Evolutionary conservation across 2,329 filamentous ascomycete genomes (phyloP).

Genomic region (Sporothrix euskadiensis): DNA sequence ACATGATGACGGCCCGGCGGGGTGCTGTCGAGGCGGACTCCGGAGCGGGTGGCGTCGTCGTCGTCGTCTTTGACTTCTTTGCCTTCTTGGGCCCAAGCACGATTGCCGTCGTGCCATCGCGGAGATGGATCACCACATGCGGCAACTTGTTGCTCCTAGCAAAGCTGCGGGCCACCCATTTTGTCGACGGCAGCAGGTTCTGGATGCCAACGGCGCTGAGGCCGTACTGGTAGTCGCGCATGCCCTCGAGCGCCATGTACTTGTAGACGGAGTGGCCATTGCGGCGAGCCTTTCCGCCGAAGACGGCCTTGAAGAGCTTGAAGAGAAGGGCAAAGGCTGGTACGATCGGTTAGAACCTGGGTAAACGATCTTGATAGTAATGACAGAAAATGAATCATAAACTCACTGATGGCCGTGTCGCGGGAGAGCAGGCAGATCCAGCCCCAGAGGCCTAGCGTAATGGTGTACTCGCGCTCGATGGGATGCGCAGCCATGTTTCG

Average conservation of each 20-base stretch:
- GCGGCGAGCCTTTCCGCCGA: constrained; percentile 17
- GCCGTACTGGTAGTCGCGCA: constrained; percentile 25
- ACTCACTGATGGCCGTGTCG: constrained; percentile 20
- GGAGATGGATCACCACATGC: neutral
- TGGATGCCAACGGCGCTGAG: constrained; percentile 24
- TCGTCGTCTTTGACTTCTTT: neutral
- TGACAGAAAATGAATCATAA: neutral
- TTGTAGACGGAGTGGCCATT: constrained; percentile 19
- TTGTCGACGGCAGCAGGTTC: constrained; percentile 23
- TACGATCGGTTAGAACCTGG: neutral
- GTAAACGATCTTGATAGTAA: neutral
- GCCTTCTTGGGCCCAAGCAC: neutral
- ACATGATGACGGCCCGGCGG: constrained; percentile 14
- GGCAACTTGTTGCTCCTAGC: constrained; percentile 11
- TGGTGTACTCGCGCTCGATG: constrained; percentile 16
- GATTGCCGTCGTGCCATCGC: constrained; percentile 16
- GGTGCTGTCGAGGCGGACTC: neutral
- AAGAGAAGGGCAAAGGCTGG: constrained; percentile 15
- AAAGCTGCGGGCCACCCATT: neutral
- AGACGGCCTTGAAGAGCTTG: constrained; percentile 8
- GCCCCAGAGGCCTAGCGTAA: constrained; percentile 11
- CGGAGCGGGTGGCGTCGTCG: neutral
- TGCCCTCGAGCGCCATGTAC: constrained; percentile 21
- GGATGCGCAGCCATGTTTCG: neutral
- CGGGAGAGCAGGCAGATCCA: constrained; percentile 21